Evolutionary conservation across 2,329 filamentous ascomycete species (phyloP).

Genomic region (Colletotrichum tanaceti): DNA sequence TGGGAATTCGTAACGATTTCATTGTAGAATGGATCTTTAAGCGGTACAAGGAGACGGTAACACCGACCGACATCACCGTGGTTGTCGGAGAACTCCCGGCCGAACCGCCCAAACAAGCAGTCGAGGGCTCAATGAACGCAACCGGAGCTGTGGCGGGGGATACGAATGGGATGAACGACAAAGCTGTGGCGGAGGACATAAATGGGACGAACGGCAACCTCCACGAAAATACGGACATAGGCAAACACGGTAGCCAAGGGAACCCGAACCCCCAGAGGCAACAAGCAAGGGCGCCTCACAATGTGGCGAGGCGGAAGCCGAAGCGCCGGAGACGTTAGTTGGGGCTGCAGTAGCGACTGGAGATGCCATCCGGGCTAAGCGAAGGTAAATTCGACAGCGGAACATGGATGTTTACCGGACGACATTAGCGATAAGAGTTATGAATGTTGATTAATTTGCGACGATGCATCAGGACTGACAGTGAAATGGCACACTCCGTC

Average conservation of each 20-base stretch:
- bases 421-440: neutral
- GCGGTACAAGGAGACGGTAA: neutral
- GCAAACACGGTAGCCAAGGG: neutral
- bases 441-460: neutral
- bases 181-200: too few relatives aligned
- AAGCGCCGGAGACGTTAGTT: neutral
- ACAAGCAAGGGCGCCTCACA: neutral
- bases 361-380: neutral
- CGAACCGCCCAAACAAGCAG: neutral
- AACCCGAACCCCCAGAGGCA: neutral
- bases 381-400: neutral
- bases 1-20: neutral
- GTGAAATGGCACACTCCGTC: too few relatives aligned
- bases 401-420: neutral
- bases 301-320: neutral
- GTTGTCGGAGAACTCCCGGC: neutral
- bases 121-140: neutral
- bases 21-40: neutral
- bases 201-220: too few relatives aligned
- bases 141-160: too few relatives aligned
- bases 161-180: too few relatives aligned
- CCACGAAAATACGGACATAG: neutral
- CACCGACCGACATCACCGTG: neutral
- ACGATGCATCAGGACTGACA: neutral
- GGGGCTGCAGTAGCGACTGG: neutral